Evolutionary conservation across 2,329 filamentous ascomycete species (phyloP).

Genomic region (Curvularia spicifera): DNA sequence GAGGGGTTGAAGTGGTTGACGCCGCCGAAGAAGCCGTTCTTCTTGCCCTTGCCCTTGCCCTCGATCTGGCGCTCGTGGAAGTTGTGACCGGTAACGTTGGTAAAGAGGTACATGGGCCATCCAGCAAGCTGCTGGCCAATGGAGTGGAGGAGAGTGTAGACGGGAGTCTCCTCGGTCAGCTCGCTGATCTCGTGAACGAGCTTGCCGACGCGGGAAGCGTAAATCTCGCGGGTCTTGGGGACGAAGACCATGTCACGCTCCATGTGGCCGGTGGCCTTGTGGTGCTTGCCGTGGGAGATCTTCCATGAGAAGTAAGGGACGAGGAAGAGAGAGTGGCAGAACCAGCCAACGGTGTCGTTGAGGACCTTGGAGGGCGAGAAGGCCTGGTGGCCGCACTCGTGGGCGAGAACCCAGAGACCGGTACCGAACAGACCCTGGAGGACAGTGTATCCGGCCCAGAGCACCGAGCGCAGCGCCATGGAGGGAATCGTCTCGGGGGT

Average conservation of each 20-base stretch:
- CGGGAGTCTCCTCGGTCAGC: slow-evolving; percentile 92
- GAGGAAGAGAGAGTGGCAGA: slow-evolving; percentile 84
- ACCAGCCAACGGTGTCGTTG: slow-evolving; percentile 92
- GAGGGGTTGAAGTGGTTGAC: slow-evolving; percentile 95
- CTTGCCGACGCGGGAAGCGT: slow-evolving; percentile 75
- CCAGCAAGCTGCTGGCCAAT: slow-evolving; percentile 86
- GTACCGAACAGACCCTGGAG: slow-evolving; percentile 93
- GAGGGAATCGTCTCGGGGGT: slow-evolving; percentile 83
- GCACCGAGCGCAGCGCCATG: slow-evolving; percentile 66
- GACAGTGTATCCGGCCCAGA: slow-evolving; percentile 74
- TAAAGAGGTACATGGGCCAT: slow-evolving; percentile 89
- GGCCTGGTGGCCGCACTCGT: slow-evolving; percentile 96
- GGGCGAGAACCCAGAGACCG: slow-evolving; percentile 93
- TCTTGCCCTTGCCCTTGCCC: slow-evolving; percentile 91
- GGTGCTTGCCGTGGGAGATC: slow-evolving; percentile 98
- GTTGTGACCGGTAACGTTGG: slow-evolving; percentile 96
- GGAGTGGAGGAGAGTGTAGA: slow-evolving; percentile 76
- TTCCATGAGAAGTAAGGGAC: slow-evolving; percentile 99
- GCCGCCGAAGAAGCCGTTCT: slow-evolving; percentile 77
- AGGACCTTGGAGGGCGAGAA: slow-evolving; percentile 91
- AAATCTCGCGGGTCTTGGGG: slow-evolving; percentile 86
- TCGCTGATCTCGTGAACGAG: slow-evolving; percentile 83
- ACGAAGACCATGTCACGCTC: slow-evolving; percentile 99
- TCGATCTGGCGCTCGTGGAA: slow-evolving; percentile 88
- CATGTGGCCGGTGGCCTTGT: slow-evolving; percentile 98